Evolutionary conservation across 345 rosid species (phyloP), one percentile per base, ranked within the genome.

Genomic region (Brassica nigra): DNA sequence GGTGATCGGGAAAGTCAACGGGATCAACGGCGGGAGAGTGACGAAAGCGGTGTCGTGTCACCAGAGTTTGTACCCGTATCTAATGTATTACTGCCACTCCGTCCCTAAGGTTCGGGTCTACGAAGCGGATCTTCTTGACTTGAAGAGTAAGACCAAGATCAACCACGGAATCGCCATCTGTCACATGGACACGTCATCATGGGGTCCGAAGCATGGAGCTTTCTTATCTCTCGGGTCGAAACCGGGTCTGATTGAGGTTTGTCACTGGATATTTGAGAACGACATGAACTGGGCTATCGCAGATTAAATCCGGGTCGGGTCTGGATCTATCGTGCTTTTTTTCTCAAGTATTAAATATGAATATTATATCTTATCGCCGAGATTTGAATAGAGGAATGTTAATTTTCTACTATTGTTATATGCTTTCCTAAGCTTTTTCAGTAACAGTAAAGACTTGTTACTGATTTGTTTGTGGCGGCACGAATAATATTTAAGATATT

Each of bases 211-310:
- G 33, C 96, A 92, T 11, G 94, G 92, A 10, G 94, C 97, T 2
- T 92, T 92, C 78, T 3, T 85, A 47, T 86, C 94, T 4, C 79
- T 92, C 29, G 92, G 96, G 37, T 86, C 91, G 2, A 82, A 85
- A 33, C 97, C 97, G 1, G 97, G 96, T 62, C 81, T 39, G 75
- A 88, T 88, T 18, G 96, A 92, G 76, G 92, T 91, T 0, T 92
- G 97, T 28, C 97, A 92, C 74, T 92, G 97, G 97, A 92, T 92
- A 28, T 92, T 89, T 64, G 90, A 92, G 83, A 91, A 89, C 78
- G 96, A 92, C 68, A 72, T 91, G 90, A 92, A 89, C 44, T 90
- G 96, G 97, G 81, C 89, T 1, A 63, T 70, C 11, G 90, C 91
- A 0, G 91, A 89, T 78, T 82, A 57, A 62, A 33, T 6, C 37